phyloP scores from a whole-genome alignment of 768 basidiomycete species.

The Phanerochaete sordida region DNA sequence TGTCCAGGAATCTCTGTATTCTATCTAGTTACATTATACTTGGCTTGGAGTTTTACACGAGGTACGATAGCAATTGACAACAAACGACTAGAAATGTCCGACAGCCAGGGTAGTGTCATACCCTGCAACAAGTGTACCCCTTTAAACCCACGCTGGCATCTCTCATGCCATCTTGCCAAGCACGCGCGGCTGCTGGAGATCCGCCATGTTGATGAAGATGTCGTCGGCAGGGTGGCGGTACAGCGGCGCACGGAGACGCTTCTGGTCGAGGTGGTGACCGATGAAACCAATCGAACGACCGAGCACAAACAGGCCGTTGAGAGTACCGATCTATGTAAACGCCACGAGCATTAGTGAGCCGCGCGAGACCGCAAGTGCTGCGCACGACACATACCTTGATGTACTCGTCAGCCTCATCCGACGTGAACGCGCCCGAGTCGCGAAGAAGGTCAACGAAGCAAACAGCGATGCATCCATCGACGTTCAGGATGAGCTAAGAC shows the following conservation, averaged over 20 bases:
- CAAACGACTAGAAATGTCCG: neutral
- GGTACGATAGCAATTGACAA: neutral
- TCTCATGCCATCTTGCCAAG: constrained; percentile 40
- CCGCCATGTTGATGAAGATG: constrained; percentile 94
- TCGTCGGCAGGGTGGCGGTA: constrained; percentile 96
- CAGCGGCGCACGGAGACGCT: constrained; percentile 85
- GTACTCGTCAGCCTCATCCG: constrained; percentile 96
- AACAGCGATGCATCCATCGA: constrained; percentile 93
- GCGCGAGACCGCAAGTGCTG: constrained; percentile 2
- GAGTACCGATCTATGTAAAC: constrained; percentile 66
- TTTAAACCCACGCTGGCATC: neutral
- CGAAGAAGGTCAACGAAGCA: constrained; percentile 95
- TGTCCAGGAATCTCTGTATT: too few relatives aligned
- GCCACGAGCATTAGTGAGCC: neutral
- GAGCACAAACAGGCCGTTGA: constrained; percentile 96
- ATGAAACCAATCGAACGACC: constrained; percentile 98
- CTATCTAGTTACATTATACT: constrained; percentile 1
- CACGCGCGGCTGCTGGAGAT: constrained; percentile 78
- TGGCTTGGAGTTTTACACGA: neutral
- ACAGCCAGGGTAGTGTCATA: neutral
- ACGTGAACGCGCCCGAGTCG: constrained; percentile 90
- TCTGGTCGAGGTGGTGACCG: constrained; percentile 95
- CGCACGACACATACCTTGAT: constrained; percentile 54
- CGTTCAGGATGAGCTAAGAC: constrained; percentile 83
- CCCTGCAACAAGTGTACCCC: neutral